phyloP scores from a whole-genome alignment of 345 rosid genomes.

The Euphorbia tirucalli region DNA sequence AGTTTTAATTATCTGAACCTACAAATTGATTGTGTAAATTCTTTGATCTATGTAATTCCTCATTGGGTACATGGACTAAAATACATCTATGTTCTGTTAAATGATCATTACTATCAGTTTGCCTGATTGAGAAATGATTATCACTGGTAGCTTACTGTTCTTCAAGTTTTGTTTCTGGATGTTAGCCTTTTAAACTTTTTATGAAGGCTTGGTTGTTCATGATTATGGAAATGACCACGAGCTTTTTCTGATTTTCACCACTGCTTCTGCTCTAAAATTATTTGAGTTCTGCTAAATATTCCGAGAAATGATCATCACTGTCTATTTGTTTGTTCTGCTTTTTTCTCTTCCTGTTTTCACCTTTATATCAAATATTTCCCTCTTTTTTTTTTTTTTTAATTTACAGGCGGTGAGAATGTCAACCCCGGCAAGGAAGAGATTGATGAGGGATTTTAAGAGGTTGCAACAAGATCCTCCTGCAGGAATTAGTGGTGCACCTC shows the following conservation, averaged over 20 bases:
- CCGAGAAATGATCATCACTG: background rate
- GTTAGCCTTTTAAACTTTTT: background rate
- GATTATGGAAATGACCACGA: background rate
- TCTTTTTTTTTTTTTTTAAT: background rate
- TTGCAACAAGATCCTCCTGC: slow-evolving; percentile 41
- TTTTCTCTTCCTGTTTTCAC: background rate
- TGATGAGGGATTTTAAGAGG: slow-evolving; percentile 42
- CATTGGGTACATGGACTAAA: background rate
- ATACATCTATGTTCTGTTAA: background rate
- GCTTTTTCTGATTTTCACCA: background rate
- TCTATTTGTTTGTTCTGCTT: background rate
- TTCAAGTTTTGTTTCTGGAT: background rate
- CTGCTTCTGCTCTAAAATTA: background rate
- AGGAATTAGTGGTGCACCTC: slow-evolving; percentile 36
- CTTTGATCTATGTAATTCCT: background rate
- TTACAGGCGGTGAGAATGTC: slow-evolving; percentile 21
- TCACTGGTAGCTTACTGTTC: too few species aligned
- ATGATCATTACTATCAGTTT: background rate
- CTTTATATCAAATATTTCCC: too few species aligned
- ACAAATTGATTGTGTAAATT: background rate
- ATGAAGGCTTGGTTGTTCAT: background rate
- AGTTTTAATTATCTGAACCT: background rate
- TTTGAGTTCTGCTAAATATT: background rate
- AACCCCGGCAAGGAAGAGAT: slow-evolving; percentile 35
- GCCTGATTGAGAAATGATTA: too few species aligned